Conservation (phyloP, 2,329 filamentous ascomycete genomes). For the Dactylonectria macrodidyma region DNA sequence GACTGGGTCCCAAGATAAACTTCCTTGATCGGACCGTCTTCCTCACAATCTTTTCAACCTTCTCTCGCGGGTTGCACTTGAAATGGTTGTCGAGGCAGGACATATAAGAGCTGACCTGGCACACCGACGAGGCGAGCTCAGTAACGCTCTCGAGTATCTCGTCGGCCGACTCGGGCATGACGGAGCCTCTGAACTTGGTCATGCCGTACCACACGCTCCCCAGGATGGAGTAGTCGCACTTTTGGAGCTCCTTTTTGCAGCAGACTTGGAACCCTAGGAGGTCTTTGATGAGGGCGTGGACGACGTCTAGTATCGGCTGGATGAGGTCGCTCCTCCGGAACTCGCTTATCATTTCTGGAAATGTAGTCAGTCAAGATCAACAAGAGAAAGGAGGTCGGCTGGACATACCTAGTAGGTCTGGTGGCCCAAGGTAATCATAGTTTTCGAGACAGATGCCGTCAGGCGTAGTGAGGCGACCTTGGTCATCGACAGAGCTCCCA, state of each 20-base stretch:
- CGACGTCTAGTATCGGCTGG: background rate
- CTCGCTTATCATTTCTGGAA: background rate
- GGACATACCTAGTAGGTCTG: slow-evolving; percentile 3
- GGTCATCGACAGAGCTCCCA: background rate
- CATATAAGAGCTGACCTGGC: background rate
- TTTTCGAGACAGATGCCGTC: background rate
- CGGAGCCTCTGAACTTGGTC: background rate
- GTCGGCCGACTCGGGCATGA: background rate
- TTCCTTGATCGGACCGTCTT: background rate
- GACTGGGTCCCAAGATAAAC: background rate
- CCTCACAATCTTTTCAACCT: background rate
- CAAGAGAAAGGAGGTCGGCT: background rate
- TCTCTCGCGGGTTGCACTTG: background rate
- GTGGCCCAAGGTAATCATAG: background rate
- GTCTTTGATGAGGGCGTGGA: background rate
- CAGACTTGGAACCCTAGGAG: background rate
- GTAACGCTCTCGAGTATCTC: slow-evolving; percentile 9
- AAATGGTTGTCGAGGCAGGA: background rate
- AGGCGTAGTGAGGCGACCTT: background rate
- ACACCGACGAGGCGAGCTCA: background rate
- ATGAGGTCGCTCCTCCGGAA: background rate
- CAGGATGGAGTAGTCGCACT: background rate
- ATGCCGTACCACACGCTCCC: slow-evolving; percentile 14
- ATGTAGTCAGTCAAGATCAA: background rate
- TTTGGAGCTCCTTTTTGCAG: background rate